phyloP scores from a whole-genome alignment of 2,329 filamentous ascomycete genomes.

The Phialophora expanda region DNA sequence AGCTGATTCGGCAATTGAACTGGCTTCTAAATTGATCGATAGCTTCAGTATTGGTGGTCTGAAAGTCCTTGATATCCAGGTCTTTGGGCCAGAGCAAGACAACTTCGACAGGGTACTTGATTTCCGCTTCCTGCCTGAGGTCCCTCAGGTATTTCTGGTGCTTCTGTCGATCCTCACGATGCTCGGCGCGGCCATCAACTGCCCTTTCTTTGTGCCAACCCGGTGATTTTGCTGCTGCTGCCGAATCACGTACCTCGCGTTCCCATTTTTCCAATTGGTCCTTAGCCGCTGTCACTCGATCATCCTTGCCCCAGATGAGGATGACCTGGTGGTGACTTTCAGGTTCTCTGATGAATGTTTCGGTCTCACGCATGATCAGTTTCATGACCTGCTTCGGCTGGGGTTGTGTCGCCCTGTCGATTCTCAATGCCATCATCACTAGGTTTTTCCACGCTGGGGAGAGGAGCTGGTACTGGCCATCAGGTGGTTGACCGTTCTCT shows the following conservation, averaged over 20 bases:
- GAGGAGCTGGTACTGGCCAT: conserved; percentile 22
- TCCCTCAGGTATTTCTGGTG: conserved; percentile 24
- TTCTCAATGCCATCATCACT: conserved; percentile 15
- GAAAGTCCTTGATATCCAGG: conserved; percentile 36
- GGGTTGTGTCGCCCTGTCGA: conserved; percentile 14
- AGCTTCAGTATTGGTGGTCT: conserved; percentile 20
- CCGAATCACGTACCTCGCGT: conserved; percentile 23
- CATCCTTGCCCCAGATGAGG: conserved; percentile 35
- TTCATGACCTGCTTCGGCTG: conserved; percentile 21
- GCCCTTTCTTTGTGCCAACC: conserved; percentile 32
- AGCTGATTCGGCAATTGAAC: conserved; percentile 31
- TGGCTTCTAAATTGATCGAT: conserved; percentile 29
- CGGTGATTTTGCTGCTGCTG: neutral
- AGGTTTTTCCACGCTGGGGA: conserved; percentile 19
- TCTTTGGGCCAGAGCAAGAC: conserved; percentile 37
- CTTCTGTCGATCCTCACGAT: conserved; percentile 29
- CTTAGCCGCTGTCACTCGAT: conserved; percentile 28
- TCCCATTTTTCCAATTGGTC: conserved; percentile 28
- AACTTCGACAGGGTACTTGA: conserved; percentile 32
- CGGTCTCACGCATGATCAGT: conserved; percentile 26
- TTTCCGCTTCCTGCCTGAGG: conserved; percentile 18
- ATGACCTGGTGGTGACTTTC: conserved; percentile 20
- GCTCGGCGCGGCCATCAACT: conserved; percentile 36
- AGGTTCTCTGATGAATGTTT: conserved; percentile 34
- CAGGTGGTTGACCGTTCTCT: conserved; percentile 11